Evolutionary conservation across 2,329 filamentous ascomycete genomes (phyloP), one percentile per base, ranked within the genome.

Genomic region (Ascochyta rabiei): DNA sequence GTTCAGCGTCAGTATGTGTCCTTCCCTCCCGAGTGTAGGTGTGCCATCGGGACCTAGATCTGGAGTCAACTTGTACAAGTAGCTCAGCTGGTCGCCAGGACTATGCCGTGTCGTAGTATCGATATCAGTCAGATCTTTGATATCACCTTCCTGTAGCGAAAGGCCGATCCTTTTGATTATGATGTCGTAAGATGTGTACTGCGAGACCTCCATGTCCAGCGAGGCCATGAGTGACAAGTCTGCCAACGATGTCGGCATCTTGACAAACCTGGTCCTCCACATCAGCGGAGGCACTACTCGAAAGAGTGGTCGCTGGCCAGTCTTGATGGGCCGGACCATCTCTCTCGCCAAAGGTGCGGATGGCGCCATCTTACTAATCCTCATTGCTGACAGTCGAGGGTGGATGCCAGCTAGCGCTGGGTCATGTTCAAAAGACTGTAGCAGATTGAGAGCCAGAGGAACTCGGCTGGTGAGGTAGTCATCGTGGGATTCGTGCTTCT

Each of bases 301-400:
- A 41, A 90, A 81, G 7, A 84, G 80, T 30, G 88, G 80, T 52
- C 83, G 83, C 43, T 86, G 83, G 4, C 87, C 81, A 12, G 86
- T 86, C 57, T 84, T 84, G 49, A 93, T 81, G 3, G 88, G 85
- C 34, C 84, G 85, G 55, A 85, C 79, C 34, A 82, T 75, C 55
- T 89, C 86, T 61, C 84, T 84, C 21, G 81, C 71, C 28, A 80
- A 79, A 43, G 85, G 83, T 2, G 86, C 85, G 37, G 85, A 81
- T 5, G 89, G 90, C 6, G 87, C 85, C 4, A 93, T 88, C 58
- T 88, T 85, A 37, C 88, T 91, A 30, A 93, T 89, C 42, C 89
- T 82, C 56, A 89, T 80, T 5, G 90, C 89, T 9, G 89, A 91
- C 2, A 95, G 79, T 26, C 84, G 84, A 41, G 90, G 88, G 61